A percentile compares a stretch with the other conserved stretches of the same genome.
phyloP scores from a whole-genome alignment of 805 yeast species.

The Metschnikowia continentalis region DNA sequence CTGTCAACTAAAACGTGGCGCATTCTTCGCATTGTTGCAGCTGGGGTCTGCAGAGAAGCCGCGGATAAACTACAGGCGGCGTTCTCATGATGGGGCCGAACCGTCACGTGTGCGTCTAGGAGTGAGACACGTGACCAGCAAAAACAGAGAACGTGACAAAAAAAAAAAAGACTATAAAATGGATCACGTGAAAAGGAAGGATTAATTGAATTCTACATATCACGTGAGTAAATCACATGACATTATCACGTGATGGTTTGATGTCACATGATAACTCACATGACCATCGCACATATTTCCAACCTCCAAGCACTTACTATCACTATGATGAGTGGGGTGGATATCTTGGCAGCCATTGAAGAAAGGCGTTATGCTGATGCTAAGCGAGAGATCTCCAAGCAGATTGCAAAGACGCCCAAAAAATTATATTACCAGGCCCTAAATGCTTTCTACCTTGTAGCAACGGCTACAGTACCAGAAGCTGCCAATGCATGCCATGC shows the following conservation, averaged over 20 bases:
- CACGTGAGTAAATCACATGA: too few relatives aligned
- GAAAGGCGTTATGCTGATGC: conserved; percentile 55
- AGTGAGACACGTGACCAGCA: not conserved
- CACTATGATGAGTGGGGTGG: conserved; percentile 21
- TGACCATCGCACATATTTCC: not conserved
- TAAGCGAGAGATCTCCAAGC: conserved; percentile 41
- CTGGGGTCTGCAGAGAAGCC: not conserved
- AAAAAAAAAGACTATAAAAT: too few relatives aligned
- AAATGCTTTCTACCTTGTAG: conserved; percentile 30
- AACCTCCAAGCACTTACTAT: not conserved
- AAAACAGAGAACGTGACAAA: too few relatives aligned
- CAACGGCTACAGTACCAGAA: conserved; percentile 28
- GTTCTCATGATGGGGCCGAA: too few relatives aligned
- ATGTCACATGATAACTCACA: too few relatives aligned
- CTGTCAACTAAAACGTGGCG: not conserved
- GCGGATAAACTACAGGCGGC: not conserved
- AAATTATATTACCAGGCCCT: conserved; percentile 51
- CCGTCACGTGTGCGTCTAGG: too few relatives aligned
- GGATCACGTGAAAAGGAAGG: too few relatives aligned
- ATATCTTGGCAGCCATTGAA: conserved; percentile 42
- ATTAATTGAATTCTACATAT: too few relatives aligned
- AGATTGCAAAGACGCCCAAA: conserved; percentile 53
- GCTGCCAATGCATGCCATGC: conserved; percentile 30
- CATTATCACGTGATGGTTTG: too few relatives aligned
- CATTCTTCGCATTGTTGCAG: not conserved